phyloP scores from a whole-genome alignment of 1,139 yeast genomes.

The Debaryomycetaceae sp. region DNA sequence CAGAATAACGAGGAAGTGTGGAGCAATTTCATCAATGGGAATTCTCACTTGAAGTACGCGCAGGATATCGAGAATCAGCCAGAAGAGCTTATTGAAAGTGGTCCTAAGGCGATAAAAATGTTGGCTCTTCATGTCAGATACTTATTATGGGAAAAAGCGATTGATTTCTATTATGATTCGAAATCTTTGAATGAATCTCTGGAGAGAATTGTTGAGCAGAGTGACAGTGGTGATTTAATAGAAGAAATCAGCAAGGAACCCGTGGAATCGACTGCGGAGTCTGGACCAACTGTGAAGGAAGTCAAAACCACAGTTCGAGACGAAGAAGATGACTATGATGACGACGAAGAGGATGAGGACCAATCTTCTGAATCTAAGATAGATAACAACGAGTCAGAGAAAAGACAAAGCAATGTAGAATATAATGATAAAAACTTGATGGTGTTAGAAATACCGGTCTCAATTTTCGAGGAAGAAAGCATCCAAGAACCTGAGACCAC shows the following conservation, averaged over 20 bases:
- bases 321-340: slow-evolving; percentile 42
- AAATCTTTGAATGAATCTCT: slow-evolving; percentile 22
- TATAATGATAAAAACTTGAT: slow-evolving; percentile 27
- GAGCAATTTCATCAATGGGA: slow-evolving; percentile 54
- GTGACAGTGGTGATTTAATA: slow-evolving; percentile 37
- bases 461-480: slow-evolving; percentile 16
- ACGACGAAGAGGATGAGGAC: slow-evolving; percentile 29
- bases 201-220: slow-evolving; percentile 27
- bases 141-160: slow-evolving; percentile 70
- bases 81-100: slow-evolving; percentile 28
- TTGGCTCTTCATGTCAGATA: slow-evolving; percentile 65
- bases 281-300: slow-evolving; percentile 11
- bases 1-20: slow-evolving; percentile 38
- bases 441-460: slow-evolving; percentile 28
- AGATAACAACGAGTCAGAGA: slow-evolving; percentile 2
- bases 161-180: slow-evolving; percentile 46
- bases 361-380: slow-evolving; percentile 5
- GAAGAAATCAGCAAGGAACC: slow-evolving; percentile 26
- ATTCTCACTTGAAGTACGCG: slow-evolving; percentile 34
- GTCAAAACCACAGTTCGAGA: slow-evolving; percentile 19
- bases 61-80: slow-evolving; percentile 10
- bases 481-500: slow-evolving; percentile 5
- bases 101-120: slow-evolving; percentile 44
- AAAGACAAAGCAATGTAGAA: slow-evolving; percentile 5
- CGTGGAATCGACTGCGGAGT: slow-evolving; percentile 16